These are phyloP conservation scores for Colletotrichum abscissum DNA, from an alignment of 2,329 filamentous ascomycete genomes.

Conservation along the genomic window DNA sequence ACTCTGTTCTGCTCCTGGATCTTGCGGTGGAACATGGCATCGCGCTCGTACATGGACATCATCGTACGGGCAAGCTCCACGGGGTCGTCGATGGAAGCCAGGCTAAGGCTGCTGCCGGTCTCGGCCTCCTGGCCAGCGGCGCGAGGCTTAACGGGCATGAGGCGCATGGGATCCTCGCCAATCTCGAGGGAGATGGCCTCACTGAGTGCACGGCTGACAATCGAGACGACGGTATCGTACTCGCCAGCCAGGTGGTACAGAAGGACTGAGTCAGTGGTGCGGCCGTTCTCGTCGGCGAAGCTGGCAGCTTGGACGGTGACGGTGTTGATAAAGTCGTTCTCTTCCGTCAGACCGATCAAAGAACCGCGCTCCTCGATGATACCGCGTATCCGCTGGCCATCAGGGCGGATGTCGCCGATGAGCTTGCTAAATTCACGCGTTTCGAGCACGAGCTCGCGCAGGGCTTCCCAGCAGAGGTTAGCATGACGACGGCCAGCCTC, in stretches of 20 bases:
- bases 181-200: slow-evolving; percentile 90
- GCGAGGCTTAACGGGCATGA: slow-evolving; percentile 84
- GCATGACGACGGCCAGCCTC: slow-evolving; percentile 81
- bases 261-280: slow-evolving; percentile 92
- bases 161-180: slow-evolving; percentile 80
- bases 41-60: slow-evolving; percentile 72
- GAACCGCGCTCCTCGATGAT: slow-evolving; percentile 87
- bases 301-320: slow-evolving; percentile 93
- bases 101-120: slow-evolving; percentile 67
- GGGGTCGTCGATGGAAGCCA: slow-evolving; percentile 70
- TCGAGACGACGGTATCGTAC: slow-evolving; percentile 91
- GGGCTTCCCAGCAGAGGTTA: slow-evolving; percentile 87
- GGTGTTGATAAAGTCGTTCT: slow-evolving; percentile 88
- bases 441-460: slow-evolving; percentile 95
- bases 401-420: slow-evolving; percentile 88
- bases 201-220: slow-evolving; percentile 90
- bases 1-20: slow-evolving; percentile 68
- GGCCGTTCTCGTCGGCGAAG: slow-evolving; percentile 92
- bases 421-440: slow-evolving; percentile 95
- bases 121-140: slow-evolving; percentile 53
- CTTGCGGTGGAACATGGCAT: slow-evolving; percentile 69
- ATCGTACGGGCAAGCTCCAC: slow-evolving; percentile 69
- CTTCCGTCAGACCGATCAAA: slow-evolving; percentile 82
- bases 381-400: slow-evolving; percentile 87
- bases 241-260: slow-evolving; percentile 95